Conservation (phyloP, 2,329 filamentous ascomycete genomes). For the Colletotrichum sp. region DNA sequence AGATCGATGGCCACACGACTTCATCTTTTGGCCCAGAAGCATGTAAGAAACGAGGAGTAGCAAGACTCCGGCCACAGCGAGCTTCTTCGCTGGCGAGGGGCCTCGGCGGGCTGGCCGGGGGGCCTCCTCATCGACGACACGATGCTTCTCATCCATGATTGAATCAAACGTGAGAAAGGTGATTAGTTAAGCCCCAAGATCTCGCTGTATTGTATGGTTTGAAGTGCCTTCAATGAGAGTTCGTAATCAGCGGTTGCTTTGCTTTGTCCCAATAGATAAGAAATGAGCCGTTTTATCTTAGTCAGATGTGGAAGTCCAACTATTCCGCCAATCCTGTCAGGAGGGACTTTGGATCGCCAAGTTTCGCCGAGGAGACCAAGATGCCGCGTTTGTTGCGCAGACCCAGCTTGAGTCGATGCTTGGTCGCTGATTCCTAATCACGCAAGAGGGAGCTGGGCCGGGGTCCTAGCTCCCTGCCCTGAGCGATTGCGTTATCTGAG, state of each 20-base stretch:
- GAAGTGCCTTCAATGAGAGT: not conserved
- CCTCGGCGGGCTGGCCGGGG: not conserved
- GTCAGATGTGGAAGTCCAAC: not conserved
- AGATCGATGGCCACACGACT: constrained; percentile 15
- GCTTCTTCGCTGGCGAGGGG: not conserved
- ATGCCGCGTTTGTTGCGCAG: not conserved
- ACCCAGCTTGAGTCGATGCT: not conserved
- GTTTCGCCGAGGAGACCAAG: not conserved
- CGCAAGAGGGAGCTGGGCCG: not conserved
- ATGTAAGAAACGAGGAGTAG: constrained; percentile 14
- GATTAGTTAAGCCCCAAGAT: not conserved
- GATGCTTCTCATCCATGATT: constrained; percentile 6
- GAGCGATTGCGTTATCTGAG: not conserved
- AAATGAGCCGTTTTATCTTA: not conserved
- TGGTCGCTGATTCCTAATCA: not conserved
- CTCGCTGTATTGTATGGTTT: not conserved
- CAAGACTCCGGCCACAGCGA: constrained; percentile 17
- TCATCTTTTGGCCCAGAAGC: not conserved
- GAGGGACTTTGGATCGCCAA: not conserved
- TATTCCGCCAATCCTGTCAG: not conserved
- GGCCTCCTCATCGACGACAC: not conserved
- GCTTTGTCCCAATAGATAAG: not conserved
- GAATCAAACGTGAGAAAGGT: not conserved
- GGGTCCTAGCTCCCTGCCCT: not conserved
- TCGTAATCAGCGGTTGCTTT: not conserved